Percentiles rank a stretch among this genome's conserved stretches.
These are phyloP conservation scores for Whalleya microplaca DNA, from an alignment of 2,329 filamentous ascomycete species.

Conservation along the genomic window DNA sequence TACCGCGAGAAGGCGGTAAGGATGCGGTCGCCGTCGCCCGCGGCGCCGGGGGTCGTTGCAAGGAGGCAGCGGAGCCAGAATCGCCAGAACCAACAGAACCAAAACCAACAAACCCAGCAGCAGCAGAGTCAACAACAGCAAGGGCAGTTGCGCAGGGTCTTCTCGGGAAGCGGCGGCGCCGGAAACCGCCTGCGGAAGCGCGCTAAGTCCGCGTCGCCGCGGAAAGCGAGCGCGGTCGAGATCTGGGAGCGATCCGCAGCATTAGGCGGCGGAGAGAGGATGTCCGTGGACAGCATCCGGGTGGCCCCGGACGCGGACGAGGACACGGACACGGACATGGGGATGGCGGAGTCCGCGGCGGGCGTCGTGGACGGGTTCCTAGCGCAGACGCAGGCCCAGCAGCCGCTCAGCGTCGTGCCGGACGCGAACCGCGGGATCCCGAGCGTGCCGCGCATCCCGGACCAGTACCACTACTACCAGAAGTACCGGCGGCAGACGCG, in stretches of 20 bases:
- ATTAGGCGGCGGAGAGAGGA: conserved; percentile 5
- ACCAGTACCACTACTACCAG: conserved; percentile 40
- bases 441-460: conserved; percentile 48
- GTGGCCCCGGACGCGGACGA: neutral
- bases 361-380: conserved; percentile 5
- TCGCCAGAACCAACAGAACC: no score
- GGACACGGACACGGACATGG: neutral
- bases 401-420: conserved; percentile 46
- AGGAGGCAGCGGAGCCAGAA: neutral
- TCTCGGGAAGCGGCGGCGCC: conserved; percentile 15
- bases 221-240: neutral
- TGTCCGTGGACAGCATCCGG: conserved; percentile 4
- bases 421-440: conserved; percentile 53
- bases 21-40: conserved; percentile 25
- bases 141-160: conserved; percentile 9
- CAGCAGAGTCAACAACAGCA: conserved; percentile 2
- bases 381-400: neutral
- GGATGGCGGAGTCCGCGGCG: neutral
- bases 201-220: conserved; percentile 10
- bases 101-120: no score
- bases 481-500: conserved; percentile 5
- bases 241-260: conserved; percentile 16
- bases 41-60: neutral
- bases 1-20: conserved; percentile 20
- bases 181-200: conserved; percentile 24